These are phyloP conservation scores for Avena atlantica DNA, from an alignment of 176 grass and related monocot genomes.

Conservation along the genomic window DNA sequence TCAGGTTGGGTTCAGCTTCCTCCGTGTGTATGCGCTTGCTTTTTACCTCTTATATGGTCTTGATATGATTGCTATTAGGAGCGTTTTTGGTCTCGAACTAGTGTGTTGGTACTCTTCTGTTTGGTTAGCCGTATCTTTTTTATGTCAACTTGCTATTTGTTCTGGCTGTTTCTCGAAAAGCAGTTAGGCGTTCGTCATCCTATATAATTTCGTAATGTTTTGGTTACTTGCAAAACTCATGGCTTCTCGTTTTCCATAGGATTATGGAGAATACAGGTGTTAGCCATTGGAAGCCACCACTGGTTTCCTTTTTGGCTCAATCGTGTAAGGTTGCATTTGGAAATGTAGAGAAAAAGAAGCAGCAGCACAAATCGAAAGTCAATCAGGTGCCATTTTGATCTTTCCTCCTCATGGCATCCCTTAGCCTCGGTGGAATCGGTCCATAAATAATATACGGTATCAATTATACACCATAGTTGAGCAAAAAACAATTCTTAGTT, in stretches of 20 bases:
- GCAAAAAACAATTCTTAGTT: neutral
- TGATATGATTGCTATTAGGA: neutral
- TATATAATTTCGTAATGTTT: constrained; percentile 35
- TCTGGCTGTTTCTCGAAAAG: neutral
- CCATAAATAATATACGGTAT: constrained; percentile 17
- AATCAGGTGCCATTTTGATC: constrained; percentile 62
- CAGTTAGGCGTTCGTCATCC: neutral
- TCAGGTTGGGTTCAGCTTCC: neutral
- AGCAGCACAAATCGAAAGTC: constrained; percentile 41
- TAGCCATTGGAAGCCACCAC: constrained; percentile 54
- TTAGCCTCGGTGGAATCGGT: neutral
- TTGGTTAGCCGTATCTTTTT: neutral
- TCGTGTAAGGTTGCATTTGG: constrained; percentile 60
- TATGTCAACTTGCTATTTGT: neutral
- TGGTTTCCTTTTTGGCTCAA: constrained; percentile 45
- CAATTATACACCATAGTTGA: neutral
- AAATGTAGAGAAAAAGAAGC: constrained; percentile 50
- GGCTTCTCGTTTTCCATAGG: constrained; percentile 66
- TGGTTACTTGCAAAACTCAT: constrained; percentile 52
- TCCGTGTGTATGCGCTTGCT: neutral
- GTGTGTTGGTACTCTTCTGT: neutral
- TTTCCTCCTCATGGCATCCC: constrained; percentile 25
- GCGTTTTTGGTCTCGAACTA: neutral
- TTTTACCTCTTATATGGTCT: neutral
- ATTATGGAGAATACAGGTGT: constrained; percentile 67